These are phyloP conservation scores for Pichia sorboxylosa DNA, from an alignment of 1,139 yeast species.

Conservation along the genomic window DNA sequence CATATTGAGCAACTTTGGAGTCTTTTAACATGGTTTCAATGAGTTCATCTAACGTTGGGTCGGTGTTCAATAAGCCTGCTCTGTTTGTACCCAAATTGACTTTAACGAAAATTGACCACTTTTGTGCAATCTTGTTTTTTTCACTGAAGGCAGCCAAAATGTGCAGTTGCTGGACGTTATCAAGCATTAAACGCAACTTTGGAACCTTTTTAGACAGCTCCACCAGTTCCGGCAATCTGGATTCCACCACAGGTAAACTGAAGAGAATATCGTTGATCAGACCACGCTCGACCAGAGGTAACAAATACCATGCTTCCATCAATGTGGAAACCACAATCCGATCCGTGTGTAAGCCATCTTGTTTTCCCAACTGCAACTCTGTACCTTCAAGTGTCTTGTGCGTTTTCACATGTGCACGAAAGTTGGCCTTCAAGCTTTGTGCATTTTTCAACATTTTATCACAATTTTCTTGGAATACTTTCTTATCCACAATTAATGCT, in stretches of 20 bases:
- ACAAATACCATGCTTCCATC: slow-evolving; percentile 42
- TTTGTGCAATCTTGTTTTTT: slow-evolving; percentile 12
- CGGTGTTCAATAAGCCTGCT: slow-evolving; percentile 39
- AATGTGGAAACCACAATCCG: slow-evolving; percentile 62
- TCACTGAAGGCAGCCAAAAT: slow-evolving; percentile 30
- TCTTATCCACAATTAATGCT: slow-evolving; percentile 33
- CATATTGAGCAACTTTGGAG: slow-evolving; percentile 17
- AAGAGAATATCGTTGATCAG: slow-evolving; percentile 47
- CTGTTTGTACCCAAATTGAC: slow-evolving; percentile 52
- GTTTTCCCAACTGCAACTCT: slow-evolving; percentile 32
- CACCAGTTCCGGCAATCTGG: slow-evolving; percentile 38
- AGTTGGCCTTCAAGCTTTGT: slow-evolving; percentile 12
- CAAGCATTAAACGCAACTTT: slow-evolving; percentile 43
- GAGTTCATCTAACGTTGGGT: slow-evolving; percentile 16
- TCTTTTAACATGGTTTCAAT: slow-evolving; percentile 22
- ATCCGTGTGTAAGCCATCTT: slow-evolving; percentile 23
- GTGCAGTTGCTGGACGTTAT: slow-evolving; percentile 44
- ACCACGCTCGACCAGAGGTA: slow-evolving; percentile 24
- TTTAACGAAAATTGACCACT: slow-evolving; percentile 49
- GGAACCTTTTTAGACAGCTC: slow-evolving; percentile 32
- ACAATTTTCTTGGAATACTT: slow-evolving; percentile 28
- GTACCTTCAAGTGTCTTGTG: slow-evolving; percentile 50
- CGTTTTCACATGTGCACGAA: slow-evolving; percentile 54
- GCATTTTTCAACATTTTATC: slow-evolving; percentile 30
- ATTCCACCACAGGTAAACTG: slow-evolving; percentile 54